Evolutionary conservation across 1,139 yeast genomes (phyloP).

Genomic region (Suhomyces wounanorum): DNA sequence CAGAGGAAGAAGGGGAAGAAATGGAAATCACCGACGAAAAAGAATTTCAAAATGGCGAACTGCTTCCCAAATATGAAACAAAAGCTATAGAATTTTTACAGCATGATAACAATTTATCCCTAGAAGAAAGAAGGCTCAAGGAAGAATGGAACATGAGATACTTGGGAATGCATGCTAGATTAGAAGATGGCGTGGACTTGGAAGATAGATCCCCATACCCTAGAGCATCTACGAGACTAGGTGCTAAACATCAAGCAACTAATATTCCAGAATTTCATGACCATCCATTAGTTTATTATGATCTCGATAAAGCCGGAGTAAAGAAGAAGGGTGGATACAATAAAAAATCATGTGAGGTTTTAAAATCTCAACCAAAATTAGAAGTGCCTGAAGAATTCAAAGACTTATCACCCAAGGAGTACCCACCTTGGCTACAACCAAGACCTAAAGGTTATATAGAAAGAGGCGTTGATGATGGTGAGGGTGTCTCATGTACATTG

Average conservation of each 20-base stretch:
- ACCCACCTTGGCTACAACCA: conserved; percentile 77
- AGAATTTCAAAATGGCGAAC: conserved; percentile 11
- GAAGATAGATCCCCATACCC: conserved; percentile 81
- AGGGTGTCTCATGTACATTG: conserved; percentile 56
- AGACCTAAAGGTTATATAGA: conserved; percentile 82
- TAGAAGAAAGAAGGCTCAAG: conserved; percentile 48
- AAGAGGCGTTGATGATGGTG: conserved; percentile 72
- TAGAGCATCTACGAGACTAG: conserved; percentile 76
- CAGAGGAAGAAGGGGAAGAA: conserved; percentile 9
- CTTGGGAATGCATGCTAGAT: conserved; percentile 71
- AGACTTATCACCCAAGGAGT: conserved; percentile 44
- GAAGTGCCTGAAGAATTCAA: conserved; percentile 51
- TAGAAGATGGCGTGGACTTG: conserved; percentile 77
- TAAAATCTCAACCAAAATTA: conserved; percentile 29
- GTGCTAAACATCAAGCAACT: conserved; percentile 72
- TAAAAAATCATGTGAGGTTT: conserved; percentile 15
- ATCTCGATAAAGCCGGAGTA: conserved; percentile 28
- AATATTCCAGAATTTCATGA: conserved; percentile 68
- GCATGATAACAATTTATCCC: conserved; percentile 42
- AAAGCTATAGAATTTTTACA: conserved; percentile 56
- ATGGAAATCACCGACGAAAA: conserved; percentile 8
- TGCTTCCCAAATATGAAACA: conserved; percentile 60
- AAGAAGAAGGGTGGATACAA: conserved; percentile 20
- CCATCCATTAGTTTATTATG: conserved; percentile 71
- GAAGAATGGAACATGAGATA: conserved; percentile 86